phyloP scores from a whole-genome alignment of 345 rosid species.

The Arabidopsis suecica region DNA sequence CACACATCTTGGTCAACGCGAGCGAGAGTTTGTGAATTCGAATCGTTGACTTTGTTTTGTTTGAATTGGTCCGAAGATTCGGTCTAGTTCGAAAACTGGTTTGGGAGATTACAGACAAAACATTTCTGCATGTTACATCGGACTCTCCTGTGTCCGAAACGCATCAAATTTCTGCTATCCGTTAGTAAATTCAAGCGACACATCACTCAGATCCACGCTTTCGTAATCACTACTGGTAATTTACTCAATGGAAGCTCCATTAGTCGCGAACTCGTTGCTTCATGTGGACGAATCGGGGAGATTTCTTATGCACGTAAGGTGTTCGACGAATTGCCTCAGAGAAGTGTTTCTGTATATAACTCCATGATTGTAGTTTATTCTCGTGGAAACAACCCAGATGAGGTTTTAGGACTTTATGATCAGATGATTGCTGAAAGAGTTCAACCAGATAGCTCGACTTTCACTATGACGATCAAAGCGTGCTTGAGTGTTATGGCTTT shows the following conservation, averaged over 20 bases:
- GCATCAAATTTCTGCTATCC: conserved; percentile 52
- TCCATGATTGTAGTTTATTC: conserved; percentile 65
- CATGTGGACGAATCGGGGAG: conserved; percentile 47
- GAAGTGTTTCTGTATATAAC: conserved; percentile 59
- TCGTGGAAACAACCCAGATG: conserved; percentile 47
- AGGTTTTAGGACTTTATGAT: conserved; percentile 58
- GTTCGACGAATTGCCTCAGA: conserved; percentile 64
- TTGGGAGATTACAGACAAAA: neutral
- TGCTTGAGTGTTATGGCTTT: conserved; percentile 56
- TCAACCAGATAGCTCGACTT: conserved; percentile 77
- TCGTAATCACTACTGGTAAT: conserved; percentile 49
- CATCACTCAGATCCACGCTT: conserved; percentile 55
- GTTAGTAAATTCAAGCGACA: conserved; percentile 45
- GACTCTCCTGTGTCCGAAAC: conserved; percentile 47
- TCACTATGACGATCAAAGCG: conserved; percentile 71
- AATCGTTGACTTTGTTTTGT: neutral
- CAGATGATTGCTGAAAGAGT: conserved; percentile 58
- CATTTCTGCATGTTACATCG: conserved; percentile 36
- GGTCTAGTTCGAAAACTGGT: conserved; percentile 5
- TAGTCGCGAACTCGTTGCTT: conserved; percentile 42
- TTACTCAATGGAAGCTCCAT: conserved; percentile 39
- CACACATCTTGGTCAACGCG: neutral
- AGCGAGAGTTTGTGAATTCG: neutral
- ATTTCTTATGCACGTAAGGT: conserved; percentile 54
- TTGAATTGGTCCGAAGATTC: neutral